Conservation (phyloP, 495 filamentous ascomycete species). For the Neurospora tetrasperma region DNA sequence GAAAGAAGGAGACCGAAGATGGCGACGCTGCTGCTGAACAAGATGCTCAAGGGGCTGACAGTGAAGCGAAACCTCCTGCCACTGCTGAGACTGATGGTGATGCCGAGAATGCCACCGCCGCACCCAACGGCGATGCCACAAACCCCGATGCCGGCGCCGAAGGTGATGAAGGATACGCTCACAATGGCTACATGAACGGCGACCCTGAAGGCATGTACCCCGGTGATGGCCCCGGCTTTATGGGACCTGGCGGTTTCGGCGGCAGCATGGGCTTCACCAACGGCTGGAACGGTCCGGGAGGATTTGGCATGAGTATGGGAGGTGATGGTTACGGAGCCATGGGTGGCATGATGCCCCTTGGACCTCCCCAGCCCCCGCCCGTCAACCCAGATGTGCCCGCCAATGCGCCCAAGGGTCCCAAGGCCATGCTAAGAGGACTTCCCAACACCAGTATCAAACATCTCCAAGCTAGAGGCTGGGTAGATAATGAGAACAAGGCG, state of each 20-base stretch:
- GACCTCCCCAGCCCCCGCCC: conserved; percentile 6
- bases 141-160: background rate
- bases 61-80: conserved; percentile 8
- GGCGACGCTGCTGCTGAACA: conserved; percentile 19
- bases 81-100: conserved; percentile 2
- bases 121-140: background rate
- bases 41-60: conserved; percentile 14
- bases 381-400: conserved; percentile 37
- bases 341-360: background rate
- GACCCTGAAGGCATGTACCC: background rate
- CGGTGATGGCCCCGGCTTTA: background rate
- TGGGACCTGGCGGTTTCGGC: background rate
- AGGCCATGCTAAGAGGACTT: conserved; percentile 81
- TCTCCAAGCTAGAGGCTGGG: conserved; percentile 39
- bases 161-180: background rate
- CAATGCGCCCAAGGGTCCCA: conserved; percentile 80
- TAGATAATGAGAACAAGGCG: conserved; percentile 28
- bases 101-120: background rate
- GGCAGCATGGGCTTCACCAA: background rate
- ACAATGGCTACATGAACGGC: background rate
- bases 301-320: background rate
- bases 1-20: conserved; percentile 7
- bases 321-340: background rate
- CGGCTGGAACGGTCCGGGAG: background rate
- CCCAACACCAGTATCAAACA: conserved; percentile 60